A percentile compares a stretch with the other conserved stretches of the same genome.
These are phyloP conservation scores for Penicillium sp. DNA, from an alignment of 2,329 filamentous ascomycete species.

Conservation along the genomic window DNA sequence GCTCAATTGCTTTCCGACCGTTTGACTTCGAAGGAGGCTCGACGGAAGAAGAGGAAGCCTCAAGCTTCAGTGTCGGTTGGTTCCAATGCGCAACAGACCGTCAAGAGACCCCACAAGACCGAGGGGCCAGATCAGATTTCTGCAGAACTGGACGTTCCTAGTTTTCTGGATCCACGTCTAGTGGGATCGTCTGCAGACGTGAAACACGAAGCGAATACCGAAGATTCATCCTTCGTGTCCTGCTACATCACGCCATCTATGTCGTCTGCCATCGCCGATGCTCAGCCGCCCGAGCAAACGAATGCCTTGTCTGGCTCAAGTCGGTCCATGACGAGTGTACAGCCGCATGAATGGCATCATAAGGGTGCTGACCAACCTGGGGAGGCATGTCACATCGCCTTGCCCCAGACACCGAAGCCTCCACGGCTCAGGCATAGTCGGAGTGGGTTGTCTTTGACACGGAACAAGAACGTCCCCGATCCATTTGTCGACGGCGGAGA, in stretches of 20 bases:
- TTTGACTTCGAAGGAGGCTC: slow-evolving; percentile 71
- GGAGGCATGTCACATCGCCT: neutral
- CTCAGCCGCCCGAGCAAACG: neutral
- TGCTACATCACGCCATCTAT: slow-evolving; percentile 7
- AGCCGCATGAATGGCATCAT: neutral
- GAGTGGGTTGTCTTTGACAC: slow-evolving; percentile 1
- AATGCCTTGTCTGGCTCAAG: neutral
- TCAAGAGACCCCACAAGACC: slow-evolving; percentile 4
- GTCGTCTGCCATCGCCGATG: slow-evolving; percentile 1
- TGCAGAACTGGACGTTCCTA: slow-evolving; percentile 10
- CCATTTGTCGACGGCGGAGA: slow-evolving; percentile 16
- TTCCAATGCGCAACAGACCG: slow-evolving; percentile 2
- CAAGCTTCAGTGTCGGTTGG: slow-evolving; percentile 14
- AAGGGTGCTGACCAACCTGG: neutral
- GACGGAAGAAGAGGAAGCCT: slow-evolving; percentile 52
- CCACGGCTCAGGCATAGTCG: slow-evolving; percentile 1
- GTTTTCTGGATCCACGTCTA: slow-evolving; percentile 32
- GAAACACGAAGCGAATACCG: slow-evolving; percentile 3
- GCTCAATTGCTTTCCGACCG: slow-evolving; percentile 72
- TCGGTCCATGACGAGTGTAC: neutral
- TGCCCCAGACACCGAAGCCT: slow-evolving; percentile 15
- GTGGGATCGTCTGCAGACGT: slow-evolving; percentile 13
- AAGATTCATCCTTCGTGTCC: slow-evolving; percentile 2
- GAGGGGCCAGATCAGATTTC: slow-evolving; percentile 2
- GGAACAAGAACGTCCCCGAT: slow-evolving; percentile 15